Evolutionary conservation across 2,329 filamentous ascomycete genomes (phyloP).

Genomic region (Fusarium bactridioides): DNA sequence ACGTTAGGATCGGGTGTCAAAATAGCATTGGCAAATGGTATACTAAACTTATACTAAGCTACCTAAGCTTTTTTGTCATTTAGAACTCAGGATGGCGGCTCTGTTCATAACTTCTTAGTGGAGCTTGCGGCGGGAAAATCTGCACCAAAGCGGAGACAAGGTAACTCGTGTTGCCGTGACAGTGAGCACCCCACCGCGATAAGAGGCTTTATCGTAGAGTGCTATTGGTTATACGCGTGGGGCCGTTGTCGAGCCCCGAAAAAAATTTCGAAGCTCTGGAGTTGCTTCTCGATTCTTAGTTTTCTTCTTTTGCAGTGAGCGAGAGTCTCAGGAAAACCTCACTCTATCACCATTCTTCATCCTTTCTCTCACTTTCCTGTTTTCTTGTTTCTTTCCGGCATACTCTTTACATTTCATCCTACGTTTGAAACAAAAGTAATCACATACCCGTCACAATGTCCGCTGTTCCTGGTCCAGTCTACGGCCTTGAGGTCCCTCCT

Average conservation of each 20-base stretch:
- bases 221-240: slow-evolving; percentile 42
- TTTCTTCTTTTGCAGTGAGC: slow-evolving; percentile 35
- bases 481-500: slow-evolving; percentile 89
- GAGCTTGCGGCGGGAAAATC: slow-evolving; percentile 33
- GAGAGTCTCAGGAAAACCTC: slow-evolving; percentile 25
- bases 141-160: slow-evolving; percentile 34
- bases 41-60: neutral
- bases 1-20: neutral
- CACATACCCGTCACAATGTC: slow-evolving; percentile 56
- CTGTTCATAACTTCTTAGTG: slow-evolving; percentile 4
- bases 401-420: neutral
- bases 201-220: slow-evolving; percentile 42
- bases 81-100: neutral
- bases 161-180: slow-evolving; percentile 45
- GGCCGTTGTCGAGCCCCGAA: slow-evolving; percentile 33
- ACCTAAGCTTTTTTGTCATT: neutral
- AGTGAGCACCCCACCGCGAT: slow-evolving; percentile 42
- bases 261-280: slow-evolving; percentile 48
- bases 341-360: slow-evolving; percentile 26
- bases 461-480: slow-evolving; percentile 77
- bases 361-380: slow-evolving; percentile 12
- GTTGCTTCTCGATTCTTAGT: slow-evolving; percentile 33
- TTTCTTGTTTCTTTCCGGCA: slow-evolving; percentile 4
- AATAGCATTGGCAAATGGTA: neutral
- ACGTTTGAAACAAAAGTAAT: neutral